Evolutionary conservation across 768 basidiomycete genomes (phyloP), one percentile per base, ranked within the genome.

Genomic region (Hygrophoropsis aurantiaca): DNA sequence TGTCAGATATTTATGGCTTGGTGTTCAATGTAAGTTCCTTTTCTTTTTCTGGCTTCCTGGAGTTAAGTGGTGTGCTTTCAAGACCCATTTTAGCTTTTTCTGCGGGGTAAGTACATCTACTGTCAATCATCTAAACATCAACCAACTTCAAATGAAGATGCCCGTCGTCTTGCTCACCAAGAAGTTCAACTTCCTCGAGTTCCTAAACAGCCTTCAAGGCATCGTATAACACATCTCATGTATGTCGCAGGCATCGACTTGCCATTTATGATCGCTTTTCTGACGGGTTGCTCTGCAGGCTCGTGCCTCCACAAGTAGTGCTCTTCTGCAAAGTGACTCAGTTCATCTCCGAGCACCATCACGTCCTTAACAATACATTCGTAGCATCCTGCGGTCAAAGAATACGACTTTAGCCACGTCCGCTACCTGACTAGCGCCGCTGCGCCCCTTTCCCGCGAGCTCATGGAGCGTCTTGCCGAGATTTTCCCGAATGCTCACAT

Each of bases 1-100:
- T 32, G 47, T 59, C 52, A 80, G 84, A 87, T 56, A 84, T 85
- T 7, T 87, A 85, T 59, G 84, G 85, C 13, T 60, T 86, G 19
- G 74, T 84, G 16, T 74, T 83, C 47, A 80, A 77, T 60, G 77
- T 82, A 42, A 51, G 73, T n/a, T n/a, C n/a, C n/a, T n/a, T n/a
- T n/a, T n/a, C n/a, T n/a, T n/a, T n/a, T n/a, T n/a, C n/a, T n/a
- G n/a, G n/a, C n/a, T n/a, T n/a, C n/a, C n/a, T n/a, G n/a, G n/a
- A n/a, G n/a, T n/a, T n/a, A n/a, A n/a, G n/a, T n/a, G n/a, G n/a
- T n/a, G n/a, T n/a, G n/a, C 63, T 65, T 40, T 67, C 61, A 18
- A 84, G 82, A 58, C 83, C 32, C 85, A 86, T 58, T 78, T 70
- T 46, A 64, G 75, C 40, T 49, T 87, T 25, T 85, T 80, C 55